Evolutionary conservation across 2,329 filamentous ascomycete species (phyloP), one percentile per base, ranked within the genome.

Genomic region (Sphaerostilbella broomeana): DNA sequence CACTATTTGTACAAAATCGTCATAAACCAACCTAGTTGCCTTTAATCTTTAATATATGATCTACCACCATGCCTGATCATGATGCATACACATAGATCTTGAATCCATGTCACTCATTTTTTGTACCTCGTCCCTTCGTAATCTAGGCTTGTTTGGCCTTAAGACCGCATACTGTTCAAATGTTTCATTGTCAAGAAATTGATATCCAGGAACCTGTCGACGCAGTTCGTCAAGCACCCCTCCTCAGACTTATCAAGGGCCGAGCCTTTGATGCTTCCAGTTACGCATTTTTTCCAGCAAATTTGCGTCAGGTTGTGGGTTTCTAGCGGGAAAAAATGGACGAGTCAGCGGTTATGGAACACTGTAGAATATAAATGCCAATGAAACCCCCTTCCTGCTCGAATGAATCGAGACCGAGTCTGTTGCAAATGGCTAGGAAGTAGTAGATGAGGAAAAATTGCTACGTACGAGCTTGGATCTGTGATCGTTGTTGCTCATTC

Each of bases 231-330:
- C 60, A 95, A 75, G 63, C 92, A 98, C 7, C 71, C 67, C 68
- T 92, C 82, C 68, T 98, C 92, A 46, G 65, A 69, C 55, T 73
- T 76, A 51, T 94, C 86, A 50, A 98, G 70, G 54, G 79, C 77
- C 19, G 79, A 76, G 45, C 72, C 75, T 51, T 81, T 80, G 60
- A 95, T 82, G 42, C 72, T 73, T 38, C 79, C 71, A 7, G 84
- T 83, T 45, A 95, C 72, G 71, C 92, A 98, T 69, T 95, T 97
- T 59, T 81, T 87, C 81, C 89, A 98, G 76, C 92, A 98, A 45
- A 84, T 77, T 54, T 92, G 84, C 29, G 72, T 77, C 38, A 79
- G 55, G 47, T 58, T 63, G 56, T 77, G 73, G 10, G 73, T 71
- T 57, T 70, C 73, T 78, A 40, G 21, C 3, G 19, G 3, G 10